Percentiles rank a stretch among this genome's conserved stretches.
phyloP scores from a whole-genome alignment of 1,139 yeast species.

The Pichia sp. region DNA sequence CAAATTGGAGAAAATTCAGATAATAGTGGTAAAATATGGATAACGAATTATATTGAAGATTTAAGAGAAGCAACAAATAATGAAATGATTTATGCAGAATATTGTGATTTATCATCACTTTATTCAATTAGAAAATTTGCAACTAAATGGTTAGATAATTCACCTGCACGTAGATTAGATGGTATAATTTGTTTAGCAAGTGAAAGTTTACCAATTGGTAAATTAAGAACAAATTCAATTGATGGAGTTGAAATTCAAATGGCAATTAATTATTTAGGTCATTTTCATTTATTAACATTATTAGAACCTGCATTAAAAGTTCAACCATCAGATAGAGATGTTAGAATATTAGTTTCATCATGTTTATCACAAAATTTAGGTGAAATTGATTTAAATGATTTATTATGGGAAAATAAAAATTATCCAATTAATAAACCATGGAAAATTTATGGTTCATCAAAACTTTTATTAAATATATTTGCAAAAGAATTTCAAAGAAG shows the following conservation, averaged over 20 bases:
- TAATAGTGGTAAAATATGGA: conserved; percentile 41
- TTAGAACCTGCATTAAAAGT: conserved; percentile 74
- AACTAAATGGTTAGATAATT: conserved; percentile 86
- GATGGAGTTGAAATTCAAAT: conserved; percentile 87
- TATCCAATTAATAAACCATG: conserved; percentile 65
- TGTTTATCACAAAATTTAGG: conserved; percentile 78
- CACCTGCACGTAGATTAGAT: conserved; percentile 85
- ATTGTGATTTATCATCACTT: conserved; percentile 72
- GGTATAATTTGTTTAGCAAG: conserved; percentile 87
- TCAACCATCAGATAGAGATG: conserved; percentile 94
- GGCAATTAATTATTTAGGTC: conserved; percentile 75
- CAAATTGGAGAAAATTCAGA: conserved; percentile 42
- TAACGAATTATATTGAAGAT: conserved; percentile 71
- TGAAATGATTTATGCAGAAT: conserved; percentile 76
- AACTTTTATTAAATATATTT: conserved; percentile 66
- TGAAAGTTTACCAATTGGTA: conserved; percentile 64
- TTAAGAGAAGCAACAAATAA: conserved; percentile 65
- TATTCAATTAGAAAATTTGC: conserved; percentile 84
- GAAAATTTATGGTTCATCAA: conserved; percentile 75
- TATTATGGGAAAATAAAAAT: conserved; percentile 52
- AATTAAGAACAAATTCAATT: conserved; percentile 51
- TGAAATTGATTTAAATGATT: conserved; percentile 55
- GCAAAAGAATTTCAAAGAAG: conserved; percentile 70
- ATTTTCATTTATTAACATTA: conserved; percentile 71
- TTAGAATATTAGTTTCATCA: conserved; percentile 65